Evolutionary conservation across 305 asterid genomes (phyloP).

Genomic region (Fraxinus xanthoxyloides): DNA sequence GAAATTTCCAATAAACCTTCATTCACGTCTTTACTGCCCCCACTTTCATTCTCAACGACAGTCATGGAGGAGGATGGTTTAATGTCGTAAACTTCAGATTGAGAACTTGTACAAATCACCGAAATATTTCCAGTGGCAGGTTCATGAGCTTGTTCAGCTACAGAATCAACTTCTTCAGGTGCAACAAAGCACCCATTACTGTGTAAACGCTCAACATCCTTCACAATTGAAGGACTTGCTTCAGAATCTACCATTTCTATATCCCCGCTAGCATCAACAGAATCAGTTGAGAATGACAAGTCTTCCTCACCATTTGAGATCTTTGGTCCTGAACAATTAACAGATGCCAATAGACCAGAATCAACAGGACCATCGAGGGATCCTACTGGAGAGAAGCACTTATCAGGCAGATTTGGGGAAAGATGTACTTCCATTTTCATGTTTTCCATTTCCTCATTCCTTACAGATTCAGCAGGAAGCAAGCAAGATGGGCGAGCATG

Average conservation of each 20-base stretch:
- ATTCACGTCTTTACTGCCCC: slow-evolving; percentile 13
- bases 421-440: slow-evolving; percentile 36
- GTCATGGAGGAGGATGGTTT: slow-evolving; percentile 22
- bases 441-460: slow-evolving; percentile 36
- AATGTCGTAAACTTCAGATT: slow-evolving; percentile 12
- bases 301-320: slow-evolving; percentile 31
- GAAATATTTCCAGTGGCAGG: slow-evolving; percentile 19
- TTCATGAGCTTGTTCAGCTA: slow-evolving; percentile 12
- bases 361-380: slow-evolving; percentile 27
- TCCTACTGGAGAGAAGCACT: slow-evolving; percentile 32
- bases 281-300: slow-evolving; percentile 15
- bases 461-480: slow-evolving; percentile 46
- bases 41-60: slow-evolving; percentile 34
- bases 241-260: slow-evolving; percentile 28
- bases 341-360: slow-evolving; percentile 34
- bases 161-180: slow-evolving; percentile 28
- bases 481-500: slow-evolving; percentile 59
- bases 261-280: slow-evolving; percentile 34
- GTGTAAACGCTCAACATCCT: slow-evolving; percentile 34
- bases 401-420: slow-evolving; percentile 31
- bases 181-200: slow-evolving; percentile 14
- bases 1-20: slow-evolving; percentile 8
- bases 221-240: slow-evolving; percentile 29
- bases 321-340: slow-evolving; percentile 22
- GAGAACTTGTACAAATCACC: slow-evolving; percentile 8